Conservation (phyloP, 495 filamentous ascomycete genomes). For the Talaromyces trachyspermus region DNA sequence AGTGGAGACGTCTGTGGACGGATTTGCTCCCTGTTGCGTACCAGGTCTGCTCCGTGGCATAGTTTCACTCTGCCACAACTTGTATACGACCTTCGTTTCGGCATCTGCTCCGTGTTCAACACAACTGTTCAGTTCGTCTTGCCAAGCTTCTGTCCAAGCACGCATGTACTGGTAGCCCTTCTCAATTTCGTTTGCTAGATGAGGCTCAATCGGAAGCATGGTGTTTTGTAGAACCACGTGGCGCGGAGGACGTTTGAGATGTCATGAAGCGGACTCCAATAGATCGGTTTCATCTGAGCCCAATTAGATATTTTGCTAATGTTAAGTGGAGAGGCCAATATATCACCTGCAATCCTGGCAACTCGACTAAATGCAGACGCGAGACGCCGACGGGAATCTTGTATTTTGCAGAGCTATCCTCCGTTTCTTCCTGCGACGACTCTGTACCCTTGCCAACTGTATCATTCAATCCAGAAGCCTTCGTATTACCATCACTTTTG, state of each 20-base stretch:
- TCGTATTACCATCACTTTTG: neutral
- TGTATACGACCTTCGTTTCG: conserved; percentile 81
- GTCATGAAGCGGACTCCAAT: conserved; percentile 95
- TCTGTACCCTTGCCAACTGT: neutral
- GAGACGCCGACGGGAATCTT: conserved; percentile 68
- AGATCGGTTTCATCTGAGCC: conserved; percentile 91
- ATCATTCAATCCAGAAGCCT: neutral
- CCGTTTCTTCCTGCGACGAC: conserved; percentile 7
- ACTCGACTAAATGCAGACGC: conserved; percentile 55
- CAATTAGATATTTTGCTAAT: conserved; percentile 49
- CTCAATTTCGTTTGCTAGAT: conserved; percentile 89
- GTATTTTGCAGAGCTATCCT: conserved; percentile 15
- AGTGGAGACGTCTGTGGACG: conserved; percentile 7
- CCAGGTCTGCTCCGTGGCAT: conserved; percentile 21
- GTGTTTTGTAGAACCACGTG: conserved; percentile 98
- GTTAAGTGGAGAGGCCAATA: conserved; percentile 20
- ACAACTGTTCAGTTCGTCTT: conserved; percentile 84
- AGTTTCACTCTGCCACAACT: conserved; percentile 61
- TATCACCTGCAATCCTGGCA: conserved; percentile 42
- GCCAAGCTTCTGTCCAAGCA: conserved; percentile 90
- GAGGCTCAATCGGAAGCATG: conserved; percentile 80
- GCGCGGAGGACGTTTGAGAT: conserved; percentile 73
- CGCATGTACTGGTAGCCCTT: conserved; percentile 77
- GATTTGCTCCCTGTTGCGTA: conserved; percentile 16
- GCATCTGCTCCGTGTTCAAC: conserved; percentile 84